Conservation (phyloP, 768 basidiomycete species). For the Lactarius psammicola region DNA sequence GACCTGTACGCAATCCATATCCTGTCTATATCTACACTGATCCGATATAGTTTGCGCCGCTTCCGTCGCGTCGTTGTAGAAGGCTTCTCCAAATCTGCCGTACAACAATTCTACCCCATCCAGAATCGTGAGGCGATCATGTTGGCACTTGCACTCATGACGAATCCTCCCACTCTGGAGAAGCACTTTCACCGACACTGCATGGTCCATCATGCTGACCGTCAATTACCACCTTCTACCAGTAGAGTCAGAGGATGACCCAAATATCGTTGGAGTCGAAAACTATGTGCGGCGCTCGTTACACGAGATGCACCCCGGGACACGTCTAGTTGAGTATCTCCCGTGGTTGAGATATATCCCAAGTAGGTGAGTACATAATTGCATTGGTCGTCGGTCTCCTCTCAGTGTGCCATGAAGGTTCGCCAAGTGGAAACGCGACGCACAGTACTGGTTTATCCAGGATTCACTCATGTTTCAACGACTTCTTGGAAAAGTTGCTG, state of each 20-base stretch:
- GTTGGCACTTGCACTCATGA: not conserved
- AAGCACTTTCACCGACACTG: not conserved
- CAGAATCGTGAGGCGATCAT: not conserved
- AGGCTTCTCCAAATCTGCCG: not conserved
- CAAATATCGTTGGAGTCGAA: not conserved
- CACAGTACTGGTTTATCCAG: conserved; percentile 8
- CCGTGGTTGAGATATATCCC: conserved; percentile 1
- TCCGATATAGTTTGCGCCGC: not conserved
- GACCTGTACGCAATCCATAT: not conserved
- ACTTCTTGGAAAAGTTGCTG: conserved; percentile 4
- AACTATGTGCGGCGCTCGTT: not conserved
- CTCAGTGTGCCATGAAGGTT: not conserved
- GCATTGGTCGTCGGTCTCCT: not conserved
- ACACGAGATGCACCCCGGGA: not conserved
- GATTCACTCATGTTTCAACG: conserved; percentile 19
- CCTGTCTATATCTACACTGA: not conserved
- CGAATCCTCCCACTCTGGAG: not conserved
- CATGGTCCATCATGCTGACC: not conserved
- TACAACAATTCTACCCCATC: not conserved
- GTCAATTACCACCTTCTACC: conserved; percentile 1
- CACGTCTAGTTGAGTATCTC: not conserved
- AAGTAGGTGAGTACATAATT: not conserved
- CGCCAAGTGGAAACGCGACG: conserved; percentile 24
- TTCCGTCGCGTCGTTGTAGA: not conserved
- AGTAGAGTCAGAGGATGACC: not conserved